Percentiles rank a stretch among this genome's conserved stretches.
Evolutionary conservation across 495 filamentous ascomycete species (phyloP).

Genomic region (Podospora pseudoanserina): DNA sequence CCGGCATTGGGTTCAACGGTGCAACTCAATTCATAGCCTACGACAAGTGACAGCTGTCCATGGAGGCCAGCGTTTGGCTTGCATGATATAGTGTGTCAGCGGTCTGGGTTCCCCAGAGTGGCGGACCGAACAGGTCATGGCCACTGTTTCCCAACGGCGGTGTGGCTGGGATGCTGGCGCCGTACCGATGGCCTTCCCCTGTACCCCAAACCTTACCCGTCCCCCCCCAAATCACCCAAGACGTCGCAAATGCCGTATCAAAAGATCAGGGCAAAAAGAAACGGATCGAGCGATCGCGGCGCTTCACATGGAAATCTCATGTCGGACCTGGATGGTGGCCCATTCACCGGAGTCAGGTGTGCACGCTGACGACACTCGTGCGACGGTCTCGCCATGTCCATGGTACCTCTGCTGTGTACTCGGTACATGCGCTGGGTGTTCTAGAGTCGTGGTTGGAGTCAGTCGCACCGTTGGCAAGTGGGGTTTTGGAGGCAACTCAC

Average conservation of each 20-base stretch:
- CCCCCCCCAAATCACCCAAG: constrained; percentile 9
- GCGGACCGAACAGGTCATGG: constrained; percentile 12
- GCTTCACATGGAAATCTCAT: constrained; percentile 11
- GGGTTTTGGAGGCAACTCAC: constrained; percentile 24
- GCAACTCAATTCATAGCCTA: background rate
- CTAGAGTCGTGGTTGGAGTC: constrained; percentile 25
- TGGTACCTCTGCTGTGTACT: constrained; percentile 16
- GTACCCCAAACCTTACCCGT: constrained; percentile 5
- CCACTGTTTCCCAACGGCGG: constrained; percentile 28
- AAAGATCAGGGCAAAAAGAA: constrained; percentile 5
- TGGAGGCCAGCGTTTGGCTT: background rate
- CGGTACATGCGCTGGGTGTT: constrained; percentile 20
- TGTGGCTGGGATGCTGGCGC: constrained; percentile 23
- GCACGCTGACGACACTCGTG: constrained; percentile 30
- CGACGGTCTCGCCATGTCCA: constrained; percentile 27
- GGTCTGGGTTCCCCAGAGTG: constrained; percentile 11
- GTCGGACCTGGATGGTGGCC: background rate
- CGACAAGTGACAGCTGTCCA: background rate
- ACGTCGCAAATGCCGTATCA: background rate
- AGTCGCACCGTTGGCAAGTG: constrained; percentile 26
- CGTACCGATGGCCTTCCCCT: constrained; percentile 7
- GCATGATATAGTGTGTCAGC: constrained; percentile 10
- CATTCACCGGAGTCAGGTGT: constrained; percentile 22
- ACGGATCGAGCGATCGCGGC: constrained; percentile 7
- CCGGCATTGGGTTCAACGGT: background rate